Percentiles rank a stretch among this genome's conserved stretches.
phyloP scores from a whole-genome alignment of 2,329 filamentous ascomycete genomes.

The Ustilaginoidea virens region DNA sequence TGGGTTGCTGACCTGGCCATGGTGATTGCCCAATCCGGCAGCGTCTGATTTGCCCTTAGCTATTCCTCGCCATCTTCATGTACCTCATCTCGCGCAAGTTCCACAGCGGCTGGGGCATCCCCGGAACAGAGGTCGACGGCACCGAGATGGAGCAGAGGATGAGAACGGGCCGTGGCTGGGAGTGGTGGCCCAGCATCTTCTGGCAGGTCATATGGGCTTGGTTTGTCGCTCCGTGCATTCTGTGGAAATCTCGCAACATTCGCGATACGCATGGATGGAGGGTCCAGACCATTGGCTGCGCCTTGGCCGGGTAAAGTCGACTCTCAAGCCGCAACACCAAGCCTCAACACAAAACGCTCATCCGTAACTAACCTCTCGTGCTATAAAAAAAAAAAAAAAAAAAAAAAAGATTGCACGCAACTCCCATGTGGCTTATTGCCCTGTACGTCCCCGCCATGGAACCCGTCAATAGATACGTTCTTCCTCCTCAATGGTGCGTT shows the following conservation, averaged over 20 bases:
- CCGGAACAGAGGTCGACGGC: conserved; percentile 18
- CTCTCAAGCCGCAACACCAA: too few relatives aligned
- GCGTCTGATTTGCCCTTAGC: conserved; percentile 15
- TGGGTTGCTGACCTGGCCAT: conserved; percentile 29
- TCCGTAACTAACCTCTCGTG: background rate
- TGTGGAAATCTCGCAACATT: conserved; percentile 44
- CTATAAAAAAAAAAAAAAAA: too few relatives aligned
- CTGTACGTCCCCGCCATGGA: conserved; percentile 33
- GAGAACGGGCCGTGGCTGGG: conserved; percentile 32
- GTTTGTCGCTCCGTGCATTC: conserved; percentile 39
- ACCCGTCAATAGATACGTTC: conserved; percentile 33
- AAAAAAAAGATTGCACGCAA: conserved; percentile 47
- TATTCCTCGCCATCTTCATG: conserved; percentile 35
- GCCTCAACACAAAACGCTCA: too few relatives aligned
- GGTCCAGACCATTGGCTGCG: conserved; percentile 40
- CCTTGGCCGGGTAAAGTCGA: conserved; percentile 22
- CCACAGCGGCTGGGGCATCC: conserved; percentile 33
- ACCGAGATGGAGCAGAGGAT: conserved; percentile 25
- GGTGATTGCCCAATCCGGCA: conserved; percentile 5
- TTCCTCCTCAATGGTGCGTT: conserved; percentile 43
- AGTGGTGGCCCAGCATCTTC: conserved; percentile 41
- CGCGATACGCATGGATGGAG: conserved; percentile 50
- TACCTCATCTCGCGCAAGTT: conserved; percentile 43
- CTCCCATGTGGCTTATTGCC: conserved; percentile 49
- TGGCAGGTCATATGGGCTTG: conserved; percentile 42